Base-by-base conservation (phyloP, 2,329 filamentous ascomycete species). In the Aspergillus flavus region DNA sequence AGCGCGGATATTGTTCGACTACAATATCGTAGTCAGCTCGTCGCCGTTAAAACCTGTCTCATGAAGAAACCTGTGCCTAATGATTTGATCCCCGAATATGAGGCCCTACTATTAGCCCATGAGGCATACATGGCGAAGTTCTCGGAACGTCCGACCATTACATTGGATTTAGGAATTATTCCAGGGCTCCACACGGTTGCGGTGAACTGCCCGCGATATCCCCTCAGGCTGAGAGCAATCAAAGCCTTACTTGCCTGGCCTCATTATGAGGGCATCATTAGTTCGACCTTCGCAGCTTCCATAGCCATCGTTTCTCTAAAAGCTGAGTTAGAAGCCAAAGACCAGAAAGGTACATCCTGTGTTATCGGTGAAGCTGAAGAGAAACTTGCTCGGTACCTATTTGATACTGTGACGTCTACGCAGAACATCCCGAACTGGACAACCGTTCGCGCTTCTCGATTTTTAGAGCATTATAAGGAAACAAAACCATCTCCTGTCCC, bases 241-340 rank as follows among this genome's bases (percentile, higher is more conserved):
- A 19, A 45, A n/a, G 32, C 54, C 7, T 19, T 63, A 2, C 23
- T n/a, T 9, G 21, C 45, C 21, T 63, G 61, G 61, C 61, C 61
- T 6, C 52, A 63, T 54, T 41, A 39, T 23, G 61, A 63, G 21
- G 61, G 43, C 4, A 11, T 16, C 14, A 11, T 23, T 1, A 53
- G 30, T 6, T 53, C 50, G 50, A 53, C 14, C 4, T 21, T 53
- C 16, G 50, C 28, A 2, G 50, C 50, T 32, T 34, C 12, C 0
- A 10, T 53, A 21, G 28, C 50, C 14, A 21, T 53, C 2, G 30
- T 23, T 19, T 52, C 48, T 30, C 48, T 52, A 4, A 52, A 52
- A 10, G 48, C 48, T 6, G 48, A 52, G 30, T n/a, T 41, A 9
- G 39, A 41, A 14, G 7, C 16, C 6, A 41, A n/a, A 41, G 3